Evolutionary conservation across 768 basidiomycete species (phyloP).

Genomic region (Polyporus arcularius): DNA sequence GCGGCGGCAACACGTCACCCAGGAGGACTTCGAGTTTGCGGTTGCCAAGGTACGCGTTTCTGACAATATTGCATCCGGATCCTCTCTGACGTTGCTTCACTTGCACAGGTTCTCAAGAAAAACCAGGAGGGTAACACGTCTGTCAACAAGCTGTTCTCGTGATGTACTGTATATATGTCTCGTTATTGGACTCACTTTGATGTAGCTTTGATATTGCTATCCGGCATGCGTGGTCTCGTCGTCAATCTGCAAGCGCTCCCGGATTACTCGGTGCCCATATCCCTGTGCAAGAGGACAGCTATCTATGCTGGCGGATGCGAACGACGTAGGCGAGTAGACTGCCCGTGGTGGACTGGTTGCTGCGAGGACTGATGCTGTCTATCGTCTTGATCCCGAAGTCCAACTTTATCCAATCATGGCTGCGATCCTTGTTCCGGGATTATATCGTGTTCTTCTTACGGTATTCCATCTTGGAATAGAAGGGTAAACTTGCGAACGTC

Average conservation of each 20-base stretch:
- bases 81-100: background rate
- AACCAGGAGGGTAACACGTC: slow-evolving; percentile 94
- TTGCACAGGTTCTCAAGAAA: slow-evolving; percentile 80
- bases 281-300: too few species aligned
- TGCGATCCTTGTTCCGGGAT: too few species aligned
- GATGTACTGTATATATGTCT: slow-evolving; percentile 31
- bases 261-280: too few species aligned
- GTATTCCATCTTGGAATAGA: too few species aligned
- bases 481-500: too few species aligned
- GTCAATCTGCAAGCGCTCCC: background rate
- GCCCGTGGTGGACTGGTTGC: too few species aligned
- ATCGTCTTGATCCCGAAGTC: too few species aligned
- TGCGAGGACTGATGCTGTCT: too few species aligned
- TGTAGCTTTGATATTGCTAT: slow-evolving; percentile 1
- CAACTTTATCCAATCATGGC: too few species aligned
- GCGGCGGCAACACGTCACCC: slow-evolving; percentile 94
- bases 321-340: too few species aligned
- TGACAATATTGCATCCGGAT: background rate
- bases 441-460: too few species aligned
- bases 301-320: too few species aligned
- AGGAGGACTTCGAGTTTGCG: slow-evolving; percentile 99
- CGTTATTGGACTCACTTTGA: background rate
- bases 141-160: slow-evolving; percentile 92
- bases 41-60: slow-evolving; percentile 76
- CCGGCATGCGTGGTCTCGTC: background rate